Percentiles rank a stretch among this genome's conserved stretches.
Evolutionary conservation across 306 rosid species (phyloP).

Genomic region (Cucumis melo): DNA sequence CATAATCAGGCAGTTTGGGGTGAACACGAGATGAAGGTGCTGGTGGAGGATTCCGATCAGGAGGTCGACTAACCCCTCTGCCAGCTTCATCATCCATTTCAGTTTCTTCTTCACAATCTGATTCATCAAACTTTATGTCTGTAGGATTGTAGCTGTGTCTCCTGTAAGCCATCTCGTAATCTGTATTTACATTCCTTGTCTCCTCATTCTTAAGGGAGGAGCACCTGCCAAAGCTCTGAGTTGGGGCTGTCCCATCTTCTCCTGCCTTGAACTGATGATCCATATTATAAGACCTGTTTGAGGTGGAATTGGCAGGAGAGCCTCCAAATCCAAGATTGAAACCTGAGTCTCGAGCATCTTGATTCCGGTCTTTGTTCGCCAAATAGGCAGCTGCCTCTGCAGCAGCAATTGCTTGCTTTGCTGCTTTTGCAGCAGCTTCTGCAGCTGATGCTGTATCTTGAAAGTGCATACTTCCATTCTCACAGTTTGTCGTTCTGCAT

Average conservation of each 20-base stretch:
- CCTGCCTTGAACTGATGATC: conserved; percentile 18
- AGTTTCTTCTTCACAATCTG: conserved; percentile 65
- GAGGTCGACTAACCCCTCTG: conserved; percentile 22
- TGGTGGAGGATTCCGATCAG: conserved; percentile 44
- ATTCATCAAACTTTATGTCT: conserved; percentile 70
- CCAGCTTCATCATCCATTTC: conserved; percentile 25
- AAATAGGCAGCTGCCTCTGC: conserved; percentile 86
- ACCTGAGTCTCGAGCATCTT: conserved; percentile 17
- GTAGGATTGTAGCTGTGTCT: conserved; percentile 58
- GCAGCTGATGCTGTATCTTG: conserved; percentile 61
- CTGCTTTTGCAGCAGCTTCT: conserved; percentile 83
- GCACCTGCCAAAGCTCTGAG: conserved; percentile 40
- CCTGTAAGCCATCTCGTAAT: conserved; percentile 28
- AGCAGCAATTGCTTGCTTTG: conserved; percentile 78
- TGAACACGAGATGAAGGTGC: conserved; percentile 50
- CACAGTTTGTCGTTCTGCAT: conserved; percentile 21
- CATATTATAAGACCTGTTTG: neutral
- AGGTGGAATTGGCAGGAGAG: conserved; percentile 7
- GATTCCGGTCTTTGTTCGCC: conserved; percentile 47
- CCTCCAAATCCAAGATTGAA: conserved; percentile 10
- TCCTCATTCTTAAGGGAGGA: conserved; percentile 20
- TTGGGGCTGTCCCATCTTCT: conserved; percentile 16
- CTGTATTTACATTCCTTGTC: conserved; percentile 10
- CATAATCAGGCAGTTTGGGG: conserved; percentile 85
- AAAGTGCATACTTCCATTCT: conserved; percentile 22